Base-by-base conservation (phyloP, 805 yeast species). In the Candida lessepsii region DNA sequence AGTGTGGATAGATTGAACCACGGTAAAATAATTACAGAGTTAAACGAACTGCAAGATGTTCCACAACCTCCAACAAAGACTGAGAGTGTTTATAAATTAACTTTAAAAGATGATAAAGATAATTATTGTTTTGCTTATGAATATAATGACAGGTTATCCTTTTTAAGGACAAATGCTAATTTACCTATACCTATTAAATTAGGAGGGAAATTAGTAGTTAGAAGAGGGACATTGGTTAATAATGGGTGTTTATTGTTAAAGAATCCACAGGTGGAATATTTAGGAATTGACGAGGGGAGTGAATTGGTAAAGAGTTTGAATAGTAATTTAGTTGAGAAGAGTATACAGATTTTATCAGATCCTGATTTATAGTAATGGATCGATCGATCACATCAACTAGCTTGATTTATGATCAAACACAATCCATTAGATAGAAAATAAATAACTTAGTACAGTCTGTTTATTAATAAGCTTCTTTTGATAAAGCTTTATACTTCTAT, bases 121-220 rank as follows among this genome's bases (percentile, higher is more conserved):
- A 71, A 73, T 31, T 54, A 73, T 13, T 67, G 75, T 40, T 81
- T 69, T 53, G 93, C 79, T 0, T 67, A 80, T 30, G 89, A 83
- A 50, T 46, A 49, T 40, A 50, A 68, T 13, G 78, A 75, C 37
- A 73, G 75, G 27, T 50, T 83, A 27, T 57, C 67, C 1, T 81
- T 82, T 58, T 53, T 80, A 27, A 54, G 69, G 27, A 52, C 40
- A 40, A 61, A 39, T 35, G 52, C 50, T 26, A 52, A 43, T 11
- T 48, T 56, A n/a, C 69, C 70, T 17, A 47, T 63, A 20, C 58
- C 73, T 16, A 72, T 70, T 1, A 71, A 71, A 31, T 52, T 80
- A 35, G 91, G 89, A 0, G 76, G 83, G 0, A 76, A 76, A 42
- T 34, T 83, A n/a, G 51, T 78, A 9, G 64, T 83, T 2, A 69